phyloP scores from a whole-genome alignment of 208 protist genomes.

The Sergeia podlipaevii region DNA sequence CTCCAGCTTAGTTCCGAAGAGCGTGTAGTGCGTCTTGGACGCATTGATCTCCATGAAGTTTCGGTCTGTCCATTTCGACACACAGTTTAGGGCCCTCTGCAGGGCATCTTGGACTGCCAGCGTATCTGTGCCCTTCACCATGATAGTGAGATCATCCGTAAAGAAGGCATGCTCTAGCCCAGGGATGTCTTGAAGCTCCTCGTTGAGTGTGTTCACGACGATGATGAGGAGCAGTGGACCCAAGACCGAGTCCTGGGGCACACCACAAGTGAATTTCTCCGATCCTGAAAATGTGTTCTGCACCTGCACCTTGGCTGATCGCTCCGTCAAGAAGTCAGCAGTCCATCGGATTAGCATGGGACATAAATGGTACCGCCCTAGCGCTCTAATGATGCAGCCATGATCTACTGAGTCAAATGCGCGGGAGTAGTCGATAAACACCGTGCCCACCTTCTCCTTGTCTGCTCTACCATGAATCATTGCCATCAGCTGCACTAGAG shows the following conservation, averaged over 20 bases:
- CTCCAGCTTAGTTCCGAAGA: background rate
- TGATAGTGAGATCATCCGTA: conserved; percentile 12
- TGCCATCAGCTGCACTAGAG: conserved; percentile 4
- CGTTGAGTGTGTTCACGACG: conserved; percentile 13
- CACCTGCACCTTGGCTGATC: too few relatives aligned
- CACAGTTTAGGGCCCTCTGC: conserved; percentile 8
- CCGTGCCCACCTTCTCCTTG: conserved; percentile 1
- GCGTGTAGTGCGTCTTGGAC: conserved; percentile 10
- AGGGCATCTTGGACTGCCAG: conserved; percentile 4
- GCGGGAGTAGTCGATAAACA: too few relatives aligned
- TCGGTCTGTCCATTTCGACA: conserved; percentile 4
- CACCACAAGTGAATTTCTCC: conserved; percentile 4
- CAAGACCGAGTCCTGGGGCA: conserved; percentile 20
- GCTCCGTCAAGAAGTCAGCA: too few relatives aligned
- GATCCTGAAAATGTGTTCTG: background rate
- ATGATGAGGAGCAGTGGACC: conserved; percentile 22
- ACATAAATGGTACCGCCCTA: too few relatives aligned
- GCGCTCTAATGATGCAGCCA: too few relatives aligned
- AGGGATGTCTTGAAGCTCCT: background rate
- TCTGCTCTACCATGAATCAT: background rate
- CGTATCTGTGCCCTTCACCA: background rate
- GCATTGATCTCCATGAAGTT: conserved; percentile 14
- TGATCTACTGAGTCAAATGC: too few relatives aligned
- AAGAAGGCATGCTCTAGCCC: conserved; percentile 14
- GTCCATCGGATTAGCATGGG: too few relatives aligned